These are phyloP conservation scores for Amphichorda felina DNA, from an alignment of 2,329 filamentous ascomycete species.

Conservation along the genomic window DNA sequence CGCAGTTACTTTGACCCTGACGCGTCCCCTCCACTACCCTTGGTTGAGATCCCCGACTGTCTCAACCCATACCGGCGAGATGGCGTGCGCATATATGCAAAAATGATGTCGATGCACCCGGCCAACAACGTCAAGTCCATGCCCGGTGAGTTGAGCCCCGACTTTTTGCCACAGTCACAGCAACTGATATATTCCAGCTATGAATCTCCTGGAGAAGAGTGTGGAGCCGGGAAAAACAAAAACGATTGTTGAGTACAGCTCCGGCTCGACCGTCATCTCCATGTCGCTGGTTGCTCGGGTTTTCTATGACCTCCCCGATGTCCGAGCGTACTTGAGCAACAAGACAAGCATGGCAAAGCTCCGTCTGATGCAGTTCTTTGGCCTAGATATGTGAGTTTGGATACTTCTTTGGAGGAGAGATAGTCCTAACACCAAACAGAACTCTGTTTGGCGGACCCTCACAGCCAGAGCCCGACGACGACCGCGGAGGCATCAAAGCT, in stretches of 20 bases:
- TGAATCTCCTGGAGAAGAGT: slow-evolving; percentile 32
- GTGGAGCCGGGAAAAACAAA: slow-evolving; percentile 27
- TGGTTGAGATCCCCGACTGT: slow-evolving; percentile 45
- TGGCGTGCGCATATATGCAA: slow-evolving; percentile 6
- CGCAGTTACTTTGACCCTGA: slow-evolving; percentile 18
- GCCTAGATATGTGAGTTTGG: slow-evolving; percentile 6
- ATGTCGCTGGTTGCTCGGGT: slow-evolving; percentile 20
- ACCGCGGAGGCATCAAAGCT: slow-evolving; percentile 38
- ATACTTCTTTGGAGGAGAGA: too few species aligned
- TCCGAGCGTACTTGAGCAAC: slow-evolving; percentile 31
- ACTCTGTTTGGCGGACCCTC: slow-evolving; percentile 47
- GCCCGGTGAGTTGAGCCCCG: slow-evolving; percentile 28
- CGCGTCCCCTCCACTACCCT: slow-evolving; percentile 37
- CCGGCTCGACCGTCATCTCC: slow-evolving; percentile 49
- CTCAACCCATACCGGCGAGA: slow-evolving; percentile 7
- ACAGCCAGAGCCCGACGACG: slow-evolving; percentile 41
- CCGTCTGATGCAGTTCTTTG: slow-evolving; percentile 10
- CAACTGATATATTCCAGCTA: slow-evolving; percentile 20
- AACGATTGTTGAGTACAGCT: slow-evolving; percentile 47
- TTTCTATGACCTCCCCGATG: slow-evolving; percentile 18
- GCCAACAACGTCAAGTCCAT: slow-evolving; percentile 55
- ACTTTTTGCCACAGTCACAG: too few species aligned
- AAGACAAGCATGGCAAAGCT: slow-evolving; percentile 14
- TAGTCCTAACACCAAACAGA: too few species aligned
- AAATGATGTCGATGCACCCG: slow-evolving; percentile 54